Evolutionary conservation across 345 rosid species (phyloP), one percentile per base, ranked within the genome.

Genomic region (Microthlaspi erraticum): DNA sequence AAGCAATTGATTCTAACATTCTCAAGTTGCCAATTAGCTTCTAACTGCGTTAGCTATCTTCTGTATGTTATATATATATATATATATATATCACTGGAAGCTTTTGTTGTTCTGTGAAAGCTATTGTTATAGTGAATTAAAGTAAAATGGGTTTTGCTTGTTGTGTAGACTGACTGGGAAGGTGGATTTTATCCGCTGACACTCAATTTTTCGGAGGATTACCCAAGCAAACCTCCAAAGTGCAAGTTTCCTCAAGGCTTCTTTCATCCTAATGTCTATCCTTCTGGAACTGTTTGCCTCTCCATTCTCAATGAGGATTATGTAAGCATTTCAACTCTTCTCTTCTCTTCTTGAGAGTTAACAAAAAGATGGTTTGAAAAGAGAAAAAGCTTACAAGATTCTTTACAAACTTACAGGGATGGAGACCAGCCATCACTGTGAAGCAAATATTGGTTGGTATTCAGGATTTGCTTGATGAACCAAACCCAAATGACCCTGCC

Each of bases 171-270:
- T 29, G 66, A 61, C 23, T 61, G 66, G 66, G 66, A 61, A 61
- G 66, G 66, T 29, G 66, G 66, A 3, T 61, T 61, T 14, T 61
- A 42, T 61, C 66, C 66, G 2, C 52, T 61, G 66, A 29, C 66
- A 0, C 66, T 61, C 10, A 37, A 61, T 29, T 61, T 61, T 19
- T 42, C 66, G 23, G 66, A 61, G 3, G 66, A 61, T 8, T 43
- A 61, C 12, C 66, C 66, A 43, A 61, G 66, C 66, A 61, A 61
- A 61, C 66, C 66, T 61, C 66, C 66, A 43, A 61, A 61, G 66
- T 61, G 66, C 66, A 61, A 61, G 52, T 61, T 61, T 16, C 66
- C 66, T 23, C 38, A 10, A 9, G 66, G 66, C 16, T 61, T 61
- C 39, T 61, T 61, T 61, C 66, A 61, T 61, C 66, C 66, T 43